Evolutionary conservation across 2,329 filamentous ascomycete species (phyloP).

Genomic region (Fusarium metavorans): DNA sequence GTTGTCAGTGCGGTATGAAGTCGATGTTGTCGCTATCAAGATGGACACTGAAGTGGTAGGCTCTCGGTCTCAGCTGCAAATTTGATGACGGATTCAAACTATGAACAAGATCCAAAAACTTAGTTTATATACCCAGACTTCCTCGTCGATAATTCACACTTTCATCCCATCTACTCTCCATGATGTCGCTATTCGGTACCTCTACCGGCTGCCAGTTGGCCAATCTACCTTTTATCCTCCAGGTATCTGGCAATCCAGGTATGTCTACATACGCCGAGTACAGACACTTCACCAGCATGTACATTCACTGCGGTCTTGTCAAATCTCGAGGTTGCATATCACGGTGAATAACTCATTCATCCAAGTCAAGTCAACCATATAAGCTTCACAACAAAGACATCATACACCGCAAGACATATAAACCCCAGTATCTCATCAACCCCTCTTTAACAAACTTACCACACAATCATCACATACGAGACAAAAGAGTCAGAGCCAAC

Average conservation of each 20-base stretch:
- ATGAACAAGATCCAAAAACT: neutral
- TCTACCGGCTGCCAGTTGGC: neutral
- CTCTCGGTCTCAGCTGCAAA: neutral
- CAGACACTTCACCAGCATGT: neutral
- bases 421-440: neutral
- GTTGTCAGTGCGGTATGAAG: neutral
- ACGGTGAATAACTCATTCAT: neutral
- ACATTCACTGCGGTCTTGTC: neutral
- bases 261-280: too few relatives aligned
- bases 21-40: neutral
- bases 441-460: neutral
- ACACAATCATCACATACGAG: neutral
- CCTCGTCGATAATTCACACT: neutral
- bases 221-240: neutral
- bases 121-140: neutral
- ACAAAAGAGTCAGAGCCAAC: neutral
- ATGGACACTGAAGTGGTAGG: neutral
- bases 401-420: neutral
- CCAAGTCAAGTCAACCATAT: neutral
- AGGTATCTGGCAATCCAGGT: neutral
- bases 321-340: neutral
- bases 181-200: neutral
- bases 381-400: neutral
- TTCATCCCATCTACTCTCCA: neutral
- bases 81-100: neutral